These are phyloP conservation scores for Penicillium sp. DNA, from an alignment of 2,329 filamentous ascomycete species.

Conservation along the genomic window DNA sequence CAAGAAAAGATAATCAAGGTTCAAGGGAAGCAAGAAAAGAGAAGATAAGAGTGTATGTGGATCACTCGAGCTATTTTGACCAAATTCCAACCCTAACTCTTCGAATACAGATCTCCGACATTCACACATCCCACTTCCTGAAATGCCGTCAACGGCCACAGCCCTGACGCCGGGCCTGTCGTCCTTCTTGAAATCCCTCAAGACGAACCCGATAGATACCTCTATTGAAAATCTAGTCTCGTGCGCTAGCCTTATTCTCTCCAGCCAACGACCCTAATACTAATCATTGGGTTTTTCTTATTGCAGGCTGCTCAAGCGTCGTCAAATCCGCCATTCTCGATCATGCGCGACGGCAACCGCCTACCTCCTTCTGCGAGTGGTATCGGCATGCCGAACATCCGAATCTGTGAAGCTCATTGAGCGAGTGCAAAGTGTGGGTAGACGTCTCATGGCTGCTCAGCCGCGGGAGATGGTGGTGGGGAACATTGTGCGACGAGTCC, in stretches of 20 bases:
- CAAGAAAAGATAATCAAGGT: background rate
- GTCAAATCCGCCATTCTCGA: conserved; percentile 85
- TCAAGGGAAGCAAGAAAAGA: background rate
- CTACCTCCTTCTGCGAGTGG: conserved; percentile 81
- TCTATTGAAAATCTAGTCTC: conserved; percentile 82
- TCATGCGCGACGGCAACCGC: conserved; percentile 89
- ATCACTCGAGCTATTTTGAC: background rate
- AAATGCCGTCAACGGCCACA: conserved; percentile 60
- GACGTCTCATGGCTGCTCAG: conserved; percentile 76
- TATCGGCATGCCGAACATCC: conserved; percentile 75
- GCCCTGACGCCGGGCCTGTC: conserved; percentile 71
- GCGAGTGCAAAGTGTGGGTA: conserved; percentile 76
- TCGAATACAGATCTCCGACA: background rate
- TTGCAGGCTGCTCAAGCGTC: conserved; percentile 76
- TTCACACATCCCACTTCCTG: conserved; percentile 18
- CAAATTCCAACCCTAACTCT: background rate
- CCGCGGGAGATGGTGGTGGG: conserved; percentile 89
- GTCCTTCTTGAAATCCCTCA: conserved; percentile 77
- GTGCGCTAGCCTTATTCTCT: conserved; percentile 51
- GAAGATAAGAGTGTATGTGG: background rate
- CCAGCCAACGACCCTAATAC: background rate
- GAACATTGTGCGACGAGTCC: conserved; percentile 87
- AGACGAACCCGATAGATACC: conserved; percentile 71
- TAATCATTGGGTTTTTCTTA: conserved; percentile 16
- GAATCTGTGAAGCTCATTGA: conserved; percentile 77